Evolutionary conservation across 495 filamentous ascomycete genomes (phyloP).

Genomic region (Aspergillus panamensis): DNA sequence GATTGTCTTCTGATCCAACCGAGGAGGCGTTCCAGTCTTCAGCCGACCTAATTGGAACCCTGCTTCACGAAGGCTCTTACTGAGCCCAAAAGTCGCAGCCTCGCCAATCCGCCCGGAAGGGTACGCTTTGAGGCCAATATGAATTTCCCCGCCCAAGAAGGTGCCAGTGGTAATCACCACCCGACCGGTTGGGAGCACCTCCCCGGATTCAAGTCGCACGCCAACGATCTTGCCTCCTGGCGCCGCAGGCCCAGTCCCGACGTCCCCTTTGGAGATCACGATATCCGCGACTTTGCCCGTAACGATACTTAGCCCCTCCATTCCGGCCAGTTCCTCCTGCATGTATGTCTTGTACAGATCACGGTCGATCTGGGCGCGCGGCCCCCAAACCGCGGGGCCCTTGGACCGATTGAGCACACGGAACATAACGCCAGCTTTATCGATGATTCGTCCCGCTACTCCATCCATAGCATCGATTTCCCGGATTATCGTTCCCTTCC

Average conservation of each 20-base stretch:
- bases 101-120: constrained; percentile 93
- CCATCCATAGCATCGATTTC: constrained; percentile 97
- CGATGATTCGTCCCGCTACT: constrained; percentile 81
- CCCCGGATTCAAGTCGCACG: constrained; percentile 83
- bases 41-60: constrained; percentile 88
- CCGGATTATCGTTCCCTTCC: constrained; percentile 95
- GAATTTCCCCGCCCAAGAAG: constrained; percentile 94
- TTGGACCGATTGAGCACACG: constrained; percentile 82
- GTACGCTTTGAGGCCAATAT: constrained; percentile 80
- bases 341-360: constrained; percentile 87
- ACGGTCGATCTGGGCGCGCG: constrained; percentile 92
- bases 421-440: constrained; percentile 93
- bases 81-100: constrained; percentile 87
- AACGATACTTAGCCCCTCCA: constrained; percentile 72
- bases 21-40: constrained; percentile 93
- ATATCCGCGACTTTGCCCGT: constrained; percentile 92
- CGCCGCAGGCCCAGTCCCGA: constrained; percentile 44
- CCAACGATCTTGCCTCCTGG: constrained; percentile 73
- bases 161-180: constrained; percentile 96
- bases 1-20: constrained; percentile 79
- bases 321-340: constrained; percentile 76
- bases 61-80: constrained; percentile 83
- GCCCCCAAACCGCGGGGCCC: constrained; percentile 95
- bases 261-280: constrained; percentile 54
- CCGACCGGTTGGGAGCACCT: constrained; percentile 72